Conservation (phyloP, 306 rosid species). For the Trifolium repens region DNA sequence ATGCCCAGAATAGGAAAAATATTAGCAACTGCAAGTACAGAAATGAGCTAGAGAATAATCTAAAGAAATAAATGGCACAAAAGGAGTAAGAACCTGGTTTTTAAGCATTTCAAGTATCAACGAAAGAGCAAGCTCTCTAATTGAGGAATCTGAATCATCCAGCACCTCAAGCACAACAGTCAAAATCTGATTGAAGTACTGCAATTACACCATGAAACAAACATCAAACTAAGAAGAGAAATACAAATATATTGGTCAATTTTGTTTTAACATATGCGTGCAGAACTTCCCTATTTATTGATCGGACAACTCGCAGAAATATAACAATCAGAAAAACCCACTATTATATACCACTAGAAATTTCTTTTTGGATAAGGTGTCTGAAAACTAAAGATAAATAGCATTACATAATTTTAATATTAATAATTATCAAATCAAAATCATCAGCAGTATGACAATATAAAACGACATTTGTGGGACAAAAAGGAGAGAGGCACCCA, state of each 20-base stretch:
- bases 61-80: constrained; percentile 34
- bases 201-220: constrained; percentile 55
- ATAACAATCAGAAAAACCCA: constrained; percentile 17
- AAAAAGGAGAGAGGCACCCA: constrained; percentile 31
- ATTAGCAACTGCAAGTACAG: constrained; percentile 9
- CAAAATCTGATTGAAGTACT: constrained; percentile 98
- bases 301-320: constrained; percentile 32
- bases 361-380: background rate
- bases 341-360: constrained; percentile 22
- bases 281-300: constrained; percentile 15
- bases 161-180: constrained; percentile 87
- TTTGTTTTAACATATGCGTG: constrained; percentile 26
- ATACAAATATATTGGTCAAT: constrained; percentile 21
- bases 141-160: constrained; percentile 84
- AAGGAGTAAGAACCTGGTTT: constrained; percentile 70
- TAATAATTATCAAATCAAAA: constrained; percentile 27
- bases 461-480: constrained; percentile 13
- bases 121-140: constrained; percentile 82
- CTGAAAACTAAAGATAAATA: constrained; percentile 19
- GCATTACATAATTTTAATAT: constrained; percentile 11
- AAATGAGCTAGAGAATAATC: constrained; percentile 19
- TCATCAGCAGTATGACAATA: background rate
- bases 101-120: constrained; percentile 87
- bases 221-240: constrained; percentile 35
- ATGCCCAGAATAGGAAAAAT: constrained; percentile 6